Base-by-base conservation (phyloP, 1,284 basidiomycete species). In the Apiotrichum mycotoxinovorans region DNA sequence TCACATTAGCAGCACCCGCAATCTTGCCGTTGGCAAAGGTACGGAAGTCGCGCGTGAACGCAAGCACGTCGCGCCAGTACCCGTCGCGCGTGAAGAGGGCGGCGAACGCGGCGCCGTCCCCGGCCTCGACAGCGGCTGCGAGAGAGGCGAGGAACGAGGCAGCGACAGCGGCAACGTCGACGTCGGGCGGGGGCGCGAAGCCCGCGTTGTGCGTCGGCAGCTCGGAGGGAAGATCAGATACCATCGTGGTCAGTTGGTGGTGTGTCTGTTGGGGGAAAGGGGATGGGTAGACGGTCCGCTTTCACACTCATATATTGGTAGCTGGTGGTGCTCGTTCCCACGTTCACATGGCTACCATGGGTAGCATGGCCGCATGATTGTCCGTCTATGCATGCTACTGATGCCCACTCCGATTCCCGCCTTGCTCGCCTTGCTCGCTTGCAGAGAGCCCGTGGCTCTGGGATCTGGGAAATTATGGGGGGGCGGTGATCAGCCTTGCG, bases 61-160 rank as follows among this genome's bases (percentile, higher is more conserved):
- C 64, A 5, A 69, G 61, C 51, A 71, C 64, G 45, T 71, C 69
- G 27, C 69, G 51, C 69, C 69, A 71, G 62, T 62, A 71, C 1
- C 69, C 69, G 41, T 66, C 64, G 30, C 57, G 57, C 9, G 60
- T 64, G 38, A 71, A 71, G 3, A 70, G 56, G 11, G 52, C 51
- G 4, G 61, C 61, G 47, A 68, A 67, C 15, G 61, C 56, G 2
- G 64, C 55, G 5, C 64, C 64, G 45, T 71, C 59, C 43, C 38
- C 42, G 12, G 56, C 4, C 25, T 20, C 18, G 27, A 46, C 12
- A 9, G 30, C 44, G 3, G 26, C 7, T 12, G 25, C 17, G 18
- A 46, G 27, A 4, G n/a, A 20, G 9, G 9, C 7, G 27, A 42
- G 27, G 27, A 23, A 15, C 2, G 44, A 8, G 3, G 25, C 5